These are phyloP conservation scores for Solanum acaule DNA, from an alignment of 257 asterid species.

Conservation along the genomic window DNA sequence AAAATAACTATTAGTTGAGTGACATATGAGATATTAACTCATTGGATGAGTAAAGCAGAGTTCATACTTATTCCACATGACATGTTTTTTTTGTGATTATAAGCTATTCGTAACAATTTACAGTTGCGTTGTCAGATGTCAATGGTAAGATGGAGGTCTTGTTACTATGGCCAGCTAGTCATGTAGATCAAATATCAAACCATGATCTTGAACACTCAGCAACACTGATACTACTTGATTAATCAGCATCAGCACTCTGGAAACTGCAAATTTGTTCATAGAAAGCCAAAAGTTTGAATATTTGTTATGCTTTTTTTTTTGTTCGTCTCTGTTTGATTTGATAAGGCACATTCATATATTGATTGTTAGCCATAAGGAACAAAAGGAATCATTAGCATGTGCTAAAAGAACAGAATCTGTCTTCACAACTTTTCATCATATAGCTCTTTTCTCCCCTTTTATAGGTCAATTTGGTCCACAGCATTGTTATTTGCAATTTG, in stretches of 20 bases:
- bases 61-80: neutral
- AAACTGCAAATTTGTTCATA: neutral
- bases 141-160: neutral
- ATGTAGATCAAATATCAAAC: neutral
- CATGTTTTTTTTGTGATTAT: neutral
- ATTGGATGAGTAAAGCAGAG: neutral
- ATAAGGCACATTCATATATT: neutral
- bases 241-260: neutral
- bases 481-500: neutral
- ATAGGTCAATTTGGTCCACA: neutral
- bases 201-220: neutral
- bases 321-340: neutral
- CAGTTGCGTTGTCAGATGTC: neutral
- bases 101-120: neutral
- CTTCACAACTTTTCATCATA: neutral
- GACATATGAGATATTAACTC: neutral
- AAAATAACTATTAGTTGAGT: neutral
- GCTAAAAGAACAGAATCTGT: slow-evolving; percentile 4
- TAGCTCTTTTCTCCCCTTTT: neutral
- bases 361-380: slow-evolving; percentile 4
- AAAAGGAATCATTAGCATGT: slow-evolving; percentile 7
- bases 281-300: neutral
- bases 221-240: neutral
- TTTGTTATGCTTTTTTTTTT: neutral
- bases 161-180: neutral